Percentiles rank a stretch among this genome's conserved stretches.
Evolutionary conservation across 176 grass and related monocot genomes (phyloP).

Genomic region (Avena atlantica): DNA sequence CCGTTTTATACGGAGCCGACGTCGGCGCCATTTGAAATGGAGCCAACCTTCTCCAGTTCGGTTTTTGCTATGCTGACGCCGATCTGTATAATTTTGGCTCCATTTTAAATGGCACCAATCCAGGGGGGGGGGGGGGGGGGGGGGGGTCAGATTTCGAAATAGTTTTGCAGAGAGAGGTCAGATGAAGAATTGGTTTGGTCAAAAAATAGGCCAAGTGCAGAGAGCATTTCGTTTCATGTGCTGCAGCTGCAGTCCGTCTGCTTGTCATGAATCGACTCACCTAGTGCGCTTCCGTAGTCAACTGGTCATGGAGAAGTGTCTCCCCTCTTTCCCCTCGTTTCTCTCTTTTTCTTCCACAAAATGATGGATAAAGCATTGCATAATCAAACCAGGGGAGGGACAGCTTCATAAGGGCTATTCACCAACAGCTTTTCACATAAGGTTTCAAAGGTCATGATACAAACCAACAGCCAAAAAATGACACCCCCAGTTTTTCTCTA

Average conservation of each 20-base stretch:
- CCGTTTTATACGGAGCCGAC: too few relatives aligned
- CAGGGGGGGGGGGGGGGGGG: too few relatives aligned
- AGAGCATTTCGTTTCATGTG: constrained; percentile 34
- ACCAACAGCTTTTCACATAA: constrained; percentile 15
- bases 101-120: too few relatives aligned
- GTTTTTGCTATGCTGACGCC: too few relatives aligned
- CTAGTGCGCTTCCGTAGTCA: background rate
- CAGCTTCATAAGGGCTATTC: constrained; percentile 20
- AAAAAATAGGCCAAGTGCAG: background rate
- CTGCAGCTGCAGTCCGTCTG: constrained; percentile 19
- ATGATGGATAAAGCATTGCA: constrained; percentile 13
- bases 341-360: background rate
- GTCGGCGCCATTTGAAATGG: too few relatives aligned
- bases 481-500: background rate
- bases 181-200: too few relatives aligned
- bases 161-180: too few relatives aligned
- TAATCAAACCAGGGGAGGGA: constrained; percentile 23
- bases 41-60: too few relatives aligned
- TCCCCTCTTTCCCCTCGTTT: background rate
- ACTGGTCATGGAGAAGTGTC: constrained; percentile 12
- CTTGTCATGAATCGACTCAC: background rate
- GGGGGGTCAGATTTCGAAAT: too few relatives aligned
- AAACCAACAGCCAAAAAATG: background rate
- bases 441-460: constrained; percentile 37
- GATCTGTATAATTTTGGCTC: too few relatives aligned